Evolutionary conservation across 2,329 filamentous ascomycete species (phyloP).

Genomic region (Periconia sp.): DNA sequence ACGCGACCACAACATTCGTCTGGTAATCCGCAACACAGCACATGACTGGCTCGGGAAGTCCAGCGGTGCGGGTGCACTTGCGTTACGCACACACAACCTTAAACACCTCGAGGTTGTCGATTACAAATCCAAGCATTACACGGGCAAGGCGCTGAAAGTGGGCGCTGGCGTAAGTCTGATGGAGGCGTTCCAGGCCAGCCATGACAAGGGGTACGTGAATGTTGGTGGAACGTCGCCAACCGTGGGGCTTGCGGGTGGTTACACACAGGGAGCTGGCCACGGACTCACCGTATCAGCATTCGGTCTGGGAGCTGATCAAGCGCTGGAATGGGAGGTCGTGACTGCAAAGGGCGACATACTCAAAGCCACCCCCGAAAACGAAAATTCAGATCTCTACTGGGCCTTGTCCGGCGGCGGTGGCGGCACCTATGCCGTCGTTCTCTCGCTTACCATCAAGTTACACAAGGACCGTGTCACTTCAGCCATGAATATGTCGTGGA

Average conservation of each 20-base stretch:
- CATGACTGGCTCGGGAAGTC: conserved; percentile 19
- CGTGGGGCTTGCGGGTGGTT: not conserved
- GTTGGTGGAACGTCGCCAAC: conserved; percentile 10
- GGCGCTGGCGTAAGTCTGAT: conserved; percentile 11
- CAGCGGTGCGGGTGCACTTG: conserved; percentile 13
- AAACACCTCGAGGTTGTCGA: conserved; percentile 9
- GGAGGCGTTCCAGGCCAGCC: conserved; percentile 19
- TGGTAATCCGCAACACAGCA: conserved; percentile 19
- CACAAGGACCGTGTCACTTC: not conserved
- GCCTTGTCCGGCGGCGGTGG: conserved; percentile 22
- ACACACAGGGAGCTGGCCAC: not conserved
- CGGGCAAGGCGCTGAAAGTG: conserved; percentile 12
- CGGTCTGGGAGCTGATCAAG: conserved; percentile 18
- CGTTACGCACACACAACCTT: conserved; percentile 20
- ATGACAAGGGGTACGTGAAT: not conserved
- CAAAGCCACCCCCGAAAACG: conserved; percentile 10
- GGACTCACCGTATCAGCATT: conserved; percentile 26
- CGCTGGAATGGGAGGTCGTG: conserved; percentile 24
- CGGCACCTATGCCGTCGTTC: conserved; percentile 20
- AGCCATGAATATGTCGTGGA: not conserved
- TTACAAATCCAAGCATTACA: conserved; percentile 2
- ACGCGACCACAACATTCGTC: conserved; percentile 13
- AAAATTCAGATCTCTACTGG: conserved; percentile 22
- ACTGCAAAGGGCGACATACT: conserved; percentile 15
- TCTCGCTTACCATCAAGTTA: conserved; percentile 17